Conservation (phyloP, 2,329 filamentous ascomycete species). For the Talaromyces atroroseus region DNA sequence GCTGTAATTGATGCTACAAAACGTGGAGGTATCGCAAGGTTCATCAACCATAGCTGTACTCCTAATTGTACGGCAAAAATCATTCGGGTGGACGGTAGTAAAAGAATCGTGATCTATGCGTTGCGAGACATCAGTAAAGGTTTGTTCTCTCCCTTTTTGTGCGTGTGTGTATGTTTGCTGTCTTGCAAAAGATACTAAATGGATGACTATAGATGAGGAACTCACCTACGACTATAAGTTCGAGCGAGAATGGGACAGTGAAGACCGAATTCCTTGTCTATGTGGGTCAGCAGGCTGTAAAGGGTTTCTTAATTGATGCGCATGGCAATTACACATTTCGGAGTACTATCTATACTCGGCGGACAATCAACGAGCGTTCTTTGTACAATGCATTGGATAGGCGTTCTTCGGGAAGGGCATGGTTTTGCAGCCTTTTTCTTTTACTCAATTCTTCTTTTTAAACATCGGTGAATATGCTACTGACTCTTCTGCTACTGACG, state of each 20-base stretch:
- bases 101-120: conserved; percentile 98
- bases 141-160: conserved; percentile 49
- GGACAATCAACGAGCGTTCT: not conserved
- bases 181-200: conserved; percentile 8
- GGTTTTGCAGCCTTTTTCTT: not conserved
- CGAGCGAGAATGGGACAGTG: conserved; percentile 89
- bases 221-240: conserved; percentile 99
- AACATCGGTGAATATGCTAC: not conserved
- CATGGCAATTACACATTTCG: not conserved
- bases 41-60: conserved; percentile 97
- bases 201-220: conserved; percentile 69
- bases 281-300: conserved; percentile 96
- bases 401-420: conserved; percentile 9
- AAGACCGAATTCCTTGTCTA: conserved; percentile 93
- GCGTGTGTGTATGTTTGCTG: conserved; percentile 8
- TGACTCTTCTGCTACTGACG: conserved; percentile 1
- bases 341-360: not conserved
- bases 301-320: conserved; percentile 85
- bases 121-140: conserved; percentile 90
- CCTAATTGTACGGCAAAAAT: conserved; percentile 99
- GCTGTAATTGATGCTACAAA: conserved; percentile 98
- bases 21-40: conserved; percentile 93
- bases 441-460: too few species aligned
- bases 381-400: conserved; percentile 11
- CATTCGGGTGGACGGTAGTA: conserved; percentile 96